Percentiles rank a stretch among this genome's conserved stretches.
These are phyloP conservation scores for Hymenoscyphus salicellus DNA, from an alignment of 2,329 filamentous ascomycete species.

Conservation along the genomic window DNA sequence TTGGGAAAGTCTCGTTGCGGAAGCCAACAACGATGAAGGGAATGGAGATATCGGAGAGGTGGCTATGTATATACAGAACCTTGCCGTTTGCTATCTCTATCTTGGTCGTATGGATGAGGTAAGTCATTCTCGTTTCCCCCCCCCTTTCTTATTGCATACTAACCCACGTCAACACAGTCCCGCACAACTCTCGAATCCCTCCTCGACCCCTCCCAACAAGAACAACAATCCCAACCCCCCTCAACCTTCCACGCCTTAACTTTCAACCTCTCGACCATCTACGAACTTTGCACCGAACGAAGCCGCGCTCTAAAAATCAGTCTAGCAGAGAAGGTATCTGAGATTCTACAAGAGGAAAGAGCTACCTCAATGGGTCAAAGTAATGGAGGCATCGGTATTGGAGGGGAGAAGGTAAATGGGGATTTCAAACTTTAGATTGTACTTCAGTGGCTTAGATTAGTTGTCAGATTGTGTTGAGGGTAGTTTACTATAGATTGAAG, in stretches of 20 bases:
- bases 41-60: conserved; percentile 42
- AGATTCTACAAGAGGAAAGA: conserved; percentile 13
- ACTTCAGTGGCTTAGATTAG: too few relatives aligned
- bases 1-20: conserved; percentile 55
- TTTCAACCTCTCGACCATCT: conserved; percentile 88
- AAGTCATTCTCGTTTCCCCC: conserved; percentile 27
- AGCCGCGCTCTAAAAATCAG: conserved; percentile 66
- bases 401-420: conserved; percentile 36
- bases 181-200: conserved; percentile 61
- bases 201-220: conserved; percentile 14
- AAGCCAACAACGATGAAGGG: conserved; percentile 1
- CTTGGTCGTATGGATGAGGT: conserved; percentile 72
- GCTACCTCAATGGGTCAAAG: background rate
- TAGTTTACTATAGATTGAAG: too few relatives aligned
- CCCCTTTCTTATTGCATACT: background rate
- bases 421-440: conserved; percentile 34
- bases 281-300: conserved; percentile 83
- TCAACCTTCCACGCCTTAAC: conserved; percentile 74
- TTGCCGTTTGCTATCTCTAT: conserved; percentile 82
- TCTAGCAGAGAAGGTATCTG: conserved; percentile 68
- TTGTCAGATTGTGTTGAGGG: too few relatives aligned
- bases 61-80: conserved; percentile 76
- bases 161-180: conserved; percentile 47
- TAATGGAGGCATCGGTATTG: conserved; percentile 12
- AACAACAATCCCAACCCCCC: conserved; percentile 55